Conservation (phyloP, 192 early-diverging fungal genomes). For the Entomortierella chlamydospora region DNA sequence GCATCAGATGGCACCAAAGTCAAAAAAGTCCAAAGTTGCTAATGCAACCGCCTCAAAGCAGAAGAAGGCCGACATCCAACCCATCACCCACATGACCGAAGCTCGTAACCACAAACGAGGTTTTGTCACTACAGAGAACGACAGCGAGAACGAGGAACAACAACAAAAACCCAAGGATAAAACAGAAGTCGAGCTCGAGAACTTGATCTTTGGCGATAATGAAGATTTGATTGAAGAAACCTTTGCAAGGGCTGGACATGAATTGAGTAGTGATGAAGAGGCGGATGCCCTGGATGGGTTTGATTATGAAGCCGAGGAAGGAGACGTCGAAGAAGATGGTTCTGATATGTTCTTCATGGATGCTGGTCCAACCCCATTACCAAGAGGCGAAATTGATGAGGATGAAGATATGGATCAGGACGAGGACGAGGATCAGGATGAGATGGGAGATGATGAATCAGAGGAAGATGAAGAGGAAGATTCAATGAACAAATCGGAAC, state of each 20-base stretch:
- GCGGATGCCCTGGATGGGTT: constrained; percentile 55
- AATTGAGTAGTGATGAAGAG: constrained; percentile 52
- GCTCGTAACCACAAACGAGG: constrained; percentile 10
- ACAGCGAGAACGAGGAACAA: constrained; percentile 16
- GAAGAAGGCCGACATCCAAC: constrained; percentile 18
- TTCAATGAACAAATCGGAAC: constrained; percentile 6
- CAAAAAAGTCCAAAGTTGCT: constrained; percentile 27
- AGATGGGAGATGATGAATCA: constrained; percentile 11
- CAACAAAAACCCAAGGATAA: constrained; percentile 64
- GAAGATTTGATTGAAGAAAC: constrained; percentile 44
- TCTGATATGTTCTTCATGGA: constrained; percentile 55
- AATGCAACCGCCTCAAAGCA: neutral
- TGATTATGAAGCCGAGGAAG: constrained; percentile 33
- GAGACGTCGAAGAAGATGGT: constrained; percentile 14
- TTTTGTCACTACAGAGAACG: neutral
- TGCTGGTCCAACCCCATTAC: constrained; percentile 31
- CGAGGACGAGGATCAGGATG: constrained; percentile 32
- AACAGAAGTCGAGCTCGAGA: constrained; percentile 80
- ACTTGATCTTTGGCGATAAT: constrained; percentile 80
- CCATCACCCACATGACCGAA: constrained; percentile 27
- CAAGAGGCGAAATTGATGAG: constrained; percentile 25
- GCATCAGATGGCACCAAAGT: constrained; percentile 42
- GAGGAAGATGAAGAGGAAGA: constrained; percentile 2
- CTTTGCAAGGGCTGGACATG: constrained; percentile 50
- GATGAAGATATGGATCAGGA: constrained; percentile 14